Base-by-base conservation (phyloP, 176 grass and related monocot genomes). In the Triticum urartu region DNA sequence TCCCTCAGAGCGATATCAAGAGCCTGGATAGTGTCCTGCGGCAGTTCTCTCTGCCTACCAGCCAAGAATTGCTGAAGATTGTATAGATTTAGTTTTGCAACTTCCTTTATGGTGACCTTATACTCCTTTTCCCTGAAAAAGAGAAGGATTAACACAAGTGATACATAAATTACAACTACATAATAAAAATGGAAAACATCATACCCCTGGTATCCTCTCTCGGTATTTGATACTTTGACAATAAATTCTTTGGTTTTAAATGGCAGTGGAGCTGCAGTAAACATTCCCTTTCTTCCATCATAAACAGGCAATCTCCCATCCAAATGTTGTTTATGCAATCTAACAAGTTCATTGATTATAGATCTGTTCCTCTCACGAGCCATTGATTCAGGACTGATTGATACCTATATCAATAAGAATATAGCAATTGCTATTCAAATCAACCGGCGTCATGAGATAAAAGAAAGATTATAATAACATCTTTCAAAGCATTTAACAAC, bases 1-100 rank as follows among this genome's bases (percentile, higher is more conserved):
- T 95, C 84, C 13, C 94, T 87, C n/a, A 95, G 66, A 24, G 92
- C 94, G 26, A 95, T 85, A 48, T 95, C 91, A 34, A 95, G 89
- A n/a, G 77, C 91, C 56, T 95, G 94, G 40, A 95, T 84, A 5
- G 91, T 58, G 25, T 93, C 81, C 38, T 93, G 94, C 3, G 94
- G 91, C 35, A 72, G 20, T 66, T 95, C 94, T 50, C 73, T 89
- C 15, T 88, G 84, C 52, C 33, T 89, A 15, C 84, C 78, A 30
- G 32, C 39, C 58, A 95, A 60, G 52, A 89, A 95, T 20, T 91
- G 32, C 4, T 54, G 67, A 2, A 95, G 81, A 79, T 87, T 77
- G 67, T 91, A 71, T 20, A 93, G 11, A 73, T 93, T 78, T 24
- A 76, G 1, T 38, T 72, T 85, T 6, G 36, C 72, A 54, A 83